phyloP scores from a whole-genome alignment of 192 early-diverging fungal genomes.

The Hyaloraphidium curvatum region DNA sequence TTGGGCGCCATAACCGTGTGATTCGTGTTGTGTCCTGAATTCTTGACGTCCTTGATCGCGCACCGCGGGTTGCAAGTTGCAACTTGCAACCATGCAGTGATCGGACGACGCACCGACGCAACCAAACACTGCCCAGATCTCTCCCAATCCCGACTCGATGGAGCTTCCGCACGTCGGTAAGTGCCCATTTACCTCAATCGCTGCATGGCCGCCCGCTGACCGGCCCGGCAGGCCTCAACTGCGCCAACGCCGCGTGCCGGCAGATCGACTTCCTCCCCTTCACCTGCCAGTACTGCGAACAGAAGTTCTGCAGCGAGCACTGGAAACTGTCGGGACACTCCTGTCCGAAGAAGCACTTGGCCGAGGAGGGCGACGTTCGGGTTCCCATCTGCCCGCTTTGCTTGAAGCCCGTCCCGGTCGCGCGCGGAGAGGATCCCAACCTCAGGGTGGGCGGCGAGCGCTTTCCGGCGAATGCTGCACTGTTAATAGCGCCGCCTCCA shows the following conservation, averaged over 20 bases:
- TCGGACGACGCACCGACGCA: too few relatives aligned
- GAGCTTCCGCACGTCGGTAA: too few relatives aligned
- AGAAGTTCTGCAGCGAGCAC: constrained; percentile 9
- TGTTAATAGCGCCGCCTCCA: too few relatives aligned
- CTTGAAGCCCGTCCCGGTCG: constrained; percentile 43
- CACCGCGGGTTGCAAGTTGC: too few relatives aligned
- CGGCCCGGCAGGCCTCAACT: constrained; percentile 7
- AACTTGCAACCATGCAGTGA: too few relatives aligned
- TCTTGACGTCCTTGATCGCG: too few relatives aligned
- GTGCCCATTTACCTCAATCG: too few relatives aligned
- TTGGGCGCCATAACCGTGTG: too few relatives aligned
- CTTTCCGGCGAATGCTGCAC: constrained; percentile 14
- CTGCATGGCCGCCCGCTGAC: too few relatives aligned
- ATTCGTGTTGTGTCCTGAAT: too few relatives aligned
- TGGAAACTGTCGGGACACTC: constrained; percentile 8
- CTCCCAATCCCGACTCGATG: too few relatives aligned
- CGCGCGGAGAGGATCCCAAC: constrained; percentile 55
- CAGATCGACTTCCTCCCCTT: constrained; percentile 16
- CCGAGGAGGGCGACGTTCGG: constrained; percentile 3
- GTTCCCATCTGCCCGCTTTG: constrained; percentile 64
- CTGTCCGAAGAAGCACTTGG: not conserved
- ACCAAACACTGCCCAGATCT: too few relatives aligned
- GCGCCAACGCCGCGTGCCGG: constrained; percentile 11
- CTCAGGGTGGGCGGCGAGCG: constrained; percentile 15
- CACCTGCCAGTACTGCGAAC: constrained; percentile 6